Conservation (phyloP, 108 stramenopile genomes). For the Discostella pseudostelligera region DNA sequence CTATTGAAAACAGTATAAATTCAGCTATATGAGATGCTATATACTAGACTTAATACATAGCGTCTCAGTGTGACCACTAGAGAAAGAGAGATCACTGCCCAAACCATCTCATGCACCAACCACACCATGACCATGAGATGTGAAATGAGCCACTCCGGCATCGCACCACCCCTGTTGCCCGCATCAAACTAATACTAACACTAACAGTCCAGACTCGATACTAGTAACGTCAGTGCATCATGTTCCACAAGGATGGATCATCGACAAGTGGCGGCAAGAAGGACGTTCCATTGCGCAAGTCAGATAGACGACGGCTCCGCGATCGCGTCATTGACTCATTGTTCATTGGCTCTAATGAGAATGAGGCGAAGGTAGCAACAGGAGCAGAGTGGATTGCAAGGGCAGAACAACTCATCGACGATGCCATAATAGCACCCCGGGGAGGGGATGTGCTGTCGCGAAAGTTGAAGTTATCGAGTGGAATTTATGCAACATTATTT, state of each 20-base stretch:
- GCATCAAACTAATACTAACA: no score
- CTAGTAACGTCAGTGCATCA: no score
- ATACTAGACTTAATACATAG: no score
- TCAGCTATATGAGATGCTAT: no score
- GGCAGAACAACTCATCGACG: constrained; percentile 39
- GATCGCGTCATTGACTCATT: constrained; percentile 31
- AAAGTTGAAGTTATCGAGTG: constrained; percentile 27
- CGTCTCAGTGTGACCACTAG: no score
- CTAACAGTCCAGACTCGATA: no score
- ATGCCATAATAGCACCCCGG: constrained; percentile 27
- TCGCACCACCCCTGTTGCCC: no score
- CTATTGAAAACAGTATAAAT: no score
- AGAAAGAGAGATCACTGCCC: no score
- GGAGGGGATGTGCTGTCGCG: constrained; percentile 33
- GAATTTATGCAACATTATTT: constrained; percentile 35
- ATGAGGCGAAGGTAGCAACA: not conserved
- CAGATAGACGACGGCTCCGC: constrained; percentile 62
- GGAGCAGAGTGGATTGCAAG: constrained; percentile 37
- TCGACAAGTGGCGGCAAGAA: constrained; percentile 46
- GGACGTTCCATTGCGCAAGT: constrained; percentile 76
- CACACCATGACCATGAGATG: no score
- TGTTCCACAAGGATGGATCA: constrained; percentile 61
- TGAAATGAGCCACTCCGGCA: no score
- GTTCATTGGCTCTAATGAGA: constrained; percentile 36
- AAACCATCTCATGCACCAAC: no score